These are phyloP conservation scores for Capronia americana DNA, from an alignment of 2,329 filamentous ascomycete genomes.

Conservation along the genomic window DNA sequence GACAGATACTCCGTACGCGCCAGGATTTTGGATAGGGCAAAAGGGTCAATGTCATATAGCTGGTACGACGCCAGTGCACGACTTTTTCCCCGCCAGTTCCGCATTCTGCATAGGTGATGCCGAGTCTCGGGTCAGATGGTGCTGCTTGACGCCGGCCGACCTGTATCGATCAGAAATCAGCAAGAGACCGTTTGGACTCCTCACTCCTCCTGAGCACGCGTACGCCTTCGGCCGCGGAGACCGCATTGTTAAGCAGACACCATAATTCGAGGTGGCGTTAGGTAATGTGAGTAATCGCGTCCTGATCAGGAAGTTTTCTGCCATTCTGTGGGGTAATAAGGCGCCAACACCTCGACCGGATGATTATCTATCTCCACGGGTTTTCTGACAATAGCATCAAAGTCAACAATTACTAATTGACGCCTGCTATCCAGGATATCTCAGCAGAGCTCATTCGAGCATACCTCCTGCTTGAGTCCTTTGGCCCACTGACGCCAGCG, in stretches of 20 bases:
- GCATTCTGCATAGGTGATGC: neutral
- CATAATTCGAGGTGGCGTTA: neutral
- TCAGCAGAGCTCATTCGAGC: neutral
- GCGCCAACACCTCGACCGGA: neutral
- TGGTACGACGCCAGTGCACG: neutral
- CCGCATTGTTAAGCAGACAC: neutral
- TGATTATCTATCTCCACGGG: neutral
- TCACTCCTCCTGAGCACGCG: neutral
- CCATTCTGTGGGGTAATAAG: neutral
- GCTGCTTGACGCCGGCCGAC: neutral
- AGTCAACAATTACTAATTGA: neutral
- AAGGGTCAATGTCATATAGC: neutral
- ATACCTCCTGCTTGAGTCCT: neutral
- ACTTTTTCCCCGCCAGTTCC: neutral
- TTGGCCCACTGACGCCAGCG: neutral
- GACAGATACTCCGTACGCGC: neutral
- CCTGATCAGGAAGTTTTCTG: slow-evolving; percentile 7
- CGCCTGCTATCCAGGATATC: neutral
- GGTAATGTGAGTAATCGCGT: slow-evolving; percentile 18
- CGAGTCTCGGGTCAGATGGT: neutral
- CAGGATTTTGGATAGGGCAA: neutral
- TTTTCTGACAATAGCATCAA: neutral
- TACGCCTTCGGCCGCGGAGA: neutral
- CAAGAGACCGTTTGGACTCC: neutral
- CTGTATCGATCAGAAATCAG: neutral